Base-by-base conservation (phyloP, 768 basidiomycete genomes). In the Tulasnella sp. region DNA sequence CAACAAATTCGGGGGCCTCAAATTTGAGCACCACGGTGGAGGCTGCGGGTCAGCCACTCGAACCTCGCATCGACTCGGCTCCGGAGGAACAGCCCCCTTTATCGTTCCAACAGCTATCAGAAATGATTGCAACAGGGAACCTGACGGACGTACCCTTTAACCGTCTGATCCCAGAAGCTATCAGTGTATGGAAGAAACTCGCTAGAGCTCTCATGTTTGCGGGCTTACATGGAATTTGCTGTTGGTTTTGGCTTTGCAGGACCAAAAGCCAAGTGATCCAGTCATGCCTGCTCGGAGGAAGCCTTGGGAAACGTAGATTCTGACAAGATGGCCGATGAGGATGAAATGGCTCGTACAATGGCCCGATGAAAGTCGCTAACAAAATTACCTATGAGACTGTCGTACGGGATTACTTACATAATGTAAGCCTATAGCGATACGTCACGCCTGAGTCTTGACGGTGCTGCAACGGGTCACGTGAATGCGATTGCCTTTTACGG, bases 131-230 rank as follows among this genome's bases (percentile, higher is more conserved):
- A n/a, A 46, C 78, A 16, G 78, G 78, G 40, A 72, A 79, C 24
- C n/a, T 79, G 7, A 44, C 42, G n/a, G 40, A 73, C 16, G 71
- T 79, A 4, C 78, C 78, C 8, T 74, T 73, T 42, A 79, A 79
- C 44, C 78, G 78, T n/a, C 9, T 42, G 39, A 79, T 79, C 24
- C 78, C 78, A 31, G 71, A 79, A n/a, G 46, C 71, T 71, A 72
- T 79, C 39, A 79, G 78, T 52, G 78, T 79, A 46, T 27, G 78
- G n/a, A 27, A 39, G 27, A 58, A 31, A 36, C 8, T 76, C 46
- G 24, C 12, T 24, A 34, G 24, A 34, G 6, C 36, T 58, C 58
- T 44, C 44, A 18, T 27, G 56, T 31, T 56, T n/a, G 27, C 10
- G 2, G 3, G 46, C 56, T 77, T 56, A 34, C 9, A 27, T 52